These are phyloP conservation scores for Helichrysum umbraculigerum DNA, from an alignment of 129 eudicot genomes.

Conservation along the genomic window DNA sequence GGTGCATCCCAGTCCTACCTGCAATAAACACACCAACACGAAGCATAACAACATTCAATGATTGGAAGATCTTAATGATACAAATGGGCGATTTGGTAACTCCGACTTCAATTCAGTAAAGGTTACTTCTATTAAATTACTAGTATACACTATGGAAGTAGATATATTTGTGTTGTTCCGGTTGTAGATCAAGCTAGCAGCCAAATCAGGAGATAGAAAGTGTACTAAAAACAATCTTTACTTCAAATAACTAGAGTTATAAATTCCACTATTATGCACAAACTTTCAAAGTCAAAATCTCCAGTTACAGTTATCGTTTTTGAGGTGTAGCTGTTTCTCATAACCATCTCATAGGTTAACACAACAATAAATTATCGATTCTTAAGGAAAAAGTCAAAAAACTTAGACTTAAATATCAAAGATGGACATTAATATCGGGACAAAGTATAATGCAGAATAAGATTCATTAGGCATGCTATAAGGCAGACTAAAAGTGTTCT, in stretches of 20 bases:
- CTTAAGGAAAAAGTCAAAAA: background rate
- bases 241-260: background rate
- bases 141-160: background rate
- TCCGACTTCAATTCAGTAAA: background rate
- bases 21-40: constrained; percentile 16
- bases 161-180: background rate
- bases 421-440: background rate
- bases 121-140: too few relatives aligned
- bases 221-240: background rate
- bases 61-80: background rate
- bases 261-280: background rate
- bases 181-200: background rate
- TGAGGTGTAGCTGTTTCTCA: background rate
- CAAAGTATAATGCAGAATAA: background rate
- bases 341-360: background rate
- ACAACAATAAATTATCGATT: background rate
- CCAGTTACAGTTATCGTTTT: background rate
- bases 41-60: background rate
- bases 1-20: constrained; percentile 28
- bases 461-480: constrained; percentile 2
- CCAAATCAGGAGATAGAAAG: background rate
- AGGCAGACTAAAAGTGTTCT: constrained; percentile 4
- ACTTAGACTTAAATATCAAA: background rate
- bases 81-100: constrained; percentile 6
- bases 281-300: background rate